A percentile compares a stretch with the other conserved stretches of the same genome.
These are phyloP conservation scores for Ustilago tritici DNA, from an alignment of 1,284 basidiomycete genomes.

Conservation along the genomic window DNA sequence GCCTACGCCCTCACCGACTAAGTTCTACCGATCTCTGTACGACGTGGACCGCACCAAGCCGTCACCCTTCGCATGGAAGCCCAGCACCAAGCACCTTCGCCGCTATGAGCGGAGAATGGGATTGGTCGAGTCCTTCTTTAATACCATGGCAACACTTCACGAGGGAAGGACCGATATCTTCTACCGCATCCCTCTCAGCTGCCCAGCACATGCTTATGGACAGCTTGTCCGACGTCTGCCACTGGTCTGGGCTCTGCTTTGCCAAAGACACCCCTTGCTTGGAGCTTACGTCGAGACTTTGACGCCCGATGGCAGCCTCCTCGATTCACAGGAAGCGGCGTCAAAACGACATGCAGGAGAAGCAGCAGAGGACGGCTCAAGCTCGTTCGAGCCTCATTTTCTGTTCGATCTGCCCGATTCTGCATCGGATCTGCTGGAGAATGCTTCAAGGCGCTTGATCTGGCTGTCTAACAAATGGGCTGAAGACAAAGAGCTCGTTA, in stretches of 20 bases:
- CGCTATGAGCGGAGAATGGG: constrained; percentile 47
- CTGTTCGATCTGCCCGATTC: constrained; percentile 28
- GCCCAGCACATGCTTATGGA: constrained; percentile 14
- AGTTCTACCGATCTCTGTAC: constrained; percentile 40
- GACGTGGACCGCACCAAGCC: constrained; percentile 42
- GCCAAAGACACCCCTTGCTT: constrained; percentile 45
- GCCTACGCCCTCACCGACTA: constrained; percentile 18
- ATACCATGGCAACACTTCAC: constrained; percentile 48
- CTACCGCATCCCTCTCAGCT: constrained; percentile 37
- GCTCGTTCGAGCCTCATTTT: constrained; percentile 52
- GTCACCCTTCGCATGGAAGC: constrained; percentile 46
- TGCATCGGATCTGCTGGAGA: constrained; percentile 23
- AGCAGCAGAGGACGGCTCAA: constrained; percentile 36
- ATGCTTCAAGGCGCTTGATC: constrained; percentile 24
- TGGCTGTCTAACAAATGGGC: constrained; percentile 19
- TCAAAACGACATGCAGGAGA: constrained; percentile 31
- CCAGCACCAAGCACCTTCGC: constrained; percentile 10
- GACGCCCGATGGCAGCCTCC: constrained; percentile 23
- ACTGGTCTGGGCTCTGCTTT: constrained; percentile 44
- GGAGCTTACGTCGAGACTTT: constrained; percentile 28
- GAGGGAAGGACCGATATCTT: constrained; percentile 51
- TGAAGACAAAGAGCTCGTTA: not conserved
- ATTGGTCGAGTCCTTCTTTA: constrained; percentile 50
- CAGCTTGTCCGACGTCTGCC: constrained; percentile 34
- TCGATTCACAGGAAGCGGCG: constrained; percentile 32